Evolutionary conservation across 2,329 filamentous ascomycete genomes (phyloP), one percentile per base, ranked within the genome.

Genomic region (Xylariaceae sp.): DNA sequence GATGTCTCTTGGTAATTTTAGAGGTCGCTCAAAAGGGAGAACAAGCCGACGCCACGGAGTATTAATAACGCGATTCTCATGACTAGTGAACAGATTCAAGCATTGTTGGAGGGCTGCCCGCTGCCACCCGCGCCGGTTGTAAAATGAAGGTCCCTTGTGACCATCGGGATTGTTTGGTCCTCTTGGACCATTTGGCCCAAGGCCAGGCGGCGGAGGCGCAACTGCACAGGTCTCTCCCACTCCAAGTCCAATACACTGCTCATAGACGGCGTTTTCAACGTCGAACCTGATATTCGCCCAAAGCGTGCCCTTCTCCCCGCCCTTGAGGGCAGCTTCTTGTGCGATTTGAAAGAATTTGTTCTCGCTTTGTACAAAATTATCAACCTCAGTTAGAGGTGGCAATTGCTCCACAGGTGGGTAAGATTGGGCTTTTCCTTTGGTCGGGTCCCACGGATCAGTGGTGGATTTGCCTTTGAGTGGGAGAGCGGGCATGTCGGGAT

Each of bases 71-170:
- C 59, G 61, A 49, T 75, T 75, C 62, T 75, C 74, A 5, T 49
- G 36, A 49, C 61, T 71, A 31, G 65, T 62, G 43, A 76, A 69
- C 12, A 66, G 54, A 39, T 70, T 69, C 31, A 79, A 66, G 16
- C 67, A 68, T 31, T 71, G 69, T 57, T 79, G 75, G 18, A 79
- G 62, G 16, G 70, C 76, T 7, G 75, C 77, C 42, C 77, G 72
- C 40, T 71, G 69, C 48, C 67, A 69, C 1, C 75, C 77, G 11
- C 74, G 73, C 47, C 73, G 69, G 3, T 46, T 17, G 22, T 59
- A 60, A 43, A 58, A 62, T 19, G 50, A 5, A 14, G 18, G 31
- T 12, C 36, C 55, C 45, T 47, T 55, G 18, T 46, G 17, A 11
- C 44, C 45, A 17, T 47, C 44, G 31, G 47, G 42, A 33, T 50